These are phyloP conservation scores for Anethum foeniculum DNA, from an alignment of 140 eudicot species.

Conservation along the genomic window DNA sequence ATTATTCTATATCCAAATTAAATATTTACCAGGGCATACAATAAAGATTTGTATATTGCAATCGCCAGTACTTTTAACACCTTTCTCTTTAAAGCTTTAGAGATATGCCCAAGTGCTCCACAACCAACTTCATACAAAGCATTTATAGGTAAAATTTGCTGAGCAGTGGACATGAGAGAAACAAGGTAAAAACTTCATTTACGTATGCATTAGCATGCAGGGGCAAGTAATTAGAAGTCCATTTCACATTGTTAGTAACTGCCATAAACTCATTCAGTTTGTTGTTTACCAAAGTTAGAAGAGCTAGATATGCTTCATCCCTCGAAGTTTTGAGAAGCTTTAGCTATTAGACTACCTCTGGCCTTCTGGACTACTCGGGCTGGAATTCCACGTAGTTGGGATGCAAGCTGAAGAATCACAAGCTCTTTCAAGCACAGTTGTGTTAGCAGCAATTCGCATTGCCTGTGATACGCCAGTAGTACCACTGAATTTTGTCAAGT, in stretches of 20 bases:
- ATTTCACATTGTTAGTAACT: conserved; percentile 55
- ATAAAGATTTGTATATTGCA: too few species aligned
- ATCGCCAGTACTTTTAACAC: too few species aligned
- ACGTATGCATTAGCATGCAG: conserved; percentile 52
- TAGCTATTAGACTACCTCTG: conserved; percentile 55
- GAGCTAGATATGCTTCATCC: conserved; percentile 64
- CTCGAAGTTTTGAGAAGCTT: conserved; percentile 65
- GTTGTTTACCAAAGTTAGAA: conserved; percentile 48
- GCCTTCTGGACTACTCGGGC: conserved; percentile 54
- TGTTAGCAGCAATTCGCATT: conserved; percentile 82
- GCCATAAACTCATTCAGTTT: conserved; percentile 65
- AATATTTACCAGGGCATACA: too few species aligned
- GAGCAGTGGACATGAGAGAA: conserved; percentile 56
- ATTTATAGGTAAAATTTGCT: conserved; percentile 73
- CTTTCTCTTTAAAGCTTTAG: conserved; percentile 21
- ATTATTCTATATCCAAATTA: not conserved
- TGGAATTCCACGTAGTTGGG: conserved; percentile 76
- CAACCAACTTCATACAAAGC: conserved; percentile 74
- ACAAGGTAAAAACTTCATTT: conserved; percentile 64
- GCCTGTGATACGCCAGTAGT: conserved; percentile 52
- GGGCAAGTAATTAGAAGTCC: conserved; percentile 69
- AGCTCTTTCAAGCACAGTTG: conserved; percentile 62
- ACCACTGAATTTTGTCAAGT: conserved; percentile 42
- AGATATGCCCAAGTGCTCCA: conserved; percentile 87
- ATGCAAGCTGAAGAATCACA: conserved; percentile 86